Base-by-base conservation (phyloP, 2,329 filamentous ascomycete species). In the Exophiala alcalophila region DNA sequence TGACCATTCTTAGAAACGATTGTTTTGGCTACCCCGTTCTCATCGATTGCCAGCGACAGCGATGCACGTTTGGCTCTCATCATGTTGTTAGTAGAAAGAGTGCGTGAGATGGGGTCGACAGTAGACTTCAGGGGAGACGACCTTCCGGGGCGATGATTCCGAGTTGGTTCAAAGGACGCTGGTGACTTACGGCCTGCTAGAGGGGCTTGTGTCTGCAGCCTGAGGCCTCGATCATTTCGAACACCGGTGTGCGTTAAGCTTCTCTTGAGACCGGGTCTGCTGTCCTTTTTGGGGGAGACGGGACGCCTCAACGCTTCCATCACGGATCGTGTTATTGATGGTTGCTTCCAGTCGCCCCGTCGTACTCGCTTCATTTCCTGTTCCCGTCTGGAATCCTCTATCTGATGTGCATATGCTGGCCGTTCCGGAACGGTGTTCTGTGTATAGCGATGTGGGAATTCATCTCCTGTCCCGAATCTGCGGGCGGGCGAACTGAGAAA, bases 391-490 rank as follows among this genome's bases (percentile, higher is more conserved):
- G 65, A 71, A 46, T 72, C 70, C 53, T 72, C 68, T 1, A 65
- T 65, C 45, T 73, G 70, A 46, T 73, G 68, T 32, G 71, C 65
- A 50, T 73, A 73, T 0, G 70, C 70, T 29, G 70, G 69, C 30
- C 46, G 36, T 40, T 55, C 47, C 53, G 55, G 23, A 47, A 53
- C 47, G 50, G 56, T 30, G 48, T 56, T 30, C 57, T 57, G 40
- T 52, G 57, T 26, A 57, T 58, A 15, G 60, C 59, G 4, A 53
- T 59, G 3, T 57, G 49, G 11, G 24, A 16, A 35, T 21, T 49
- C 38, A 19, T 53, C 47, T 26, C 30, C 34, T 5, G 39, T 20
- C 14, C 68, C 68, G 43, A 72, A 71, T 18, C 69, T 63, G 19
- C 69, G 66, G 18, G 69, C 69, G 4, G 69, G 69, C n/a, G 69